Conservation (phyloP, 75 land plant genomes). For the Isoetes taiwanensis region DNA sequence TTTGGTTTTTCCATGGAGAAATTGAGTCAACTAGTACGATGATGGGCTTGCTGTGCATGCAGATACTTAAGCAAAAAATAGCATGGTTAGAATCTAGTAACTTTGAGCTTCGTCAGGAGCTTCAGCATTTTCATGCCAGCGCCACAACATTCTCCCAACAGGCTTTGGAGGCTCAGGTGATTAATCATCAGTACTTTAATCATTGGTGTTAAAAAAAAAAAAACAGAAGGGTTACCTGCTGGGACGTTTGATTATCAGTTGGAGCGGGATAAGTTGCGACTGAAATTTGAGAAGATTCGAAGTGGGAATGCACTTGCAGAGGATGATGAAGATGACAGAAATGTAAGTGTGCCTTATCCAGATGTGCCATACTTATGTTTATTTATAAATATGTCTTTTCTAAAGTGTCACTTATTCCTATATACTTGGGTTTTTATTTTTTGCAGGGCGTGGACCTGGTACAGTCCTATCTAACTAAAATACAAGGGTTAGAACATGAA, state of each 20-base stretch:
- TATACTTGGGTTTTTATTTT: neutral
- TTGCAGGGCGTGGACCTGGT: constrained; percentile 22
- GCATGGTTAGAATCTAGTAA: constrained; percentile 89
- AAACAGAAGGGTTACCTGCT: too few species aligned
- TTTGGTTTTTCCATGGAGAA: neutral
- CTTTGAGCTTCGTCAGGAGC: constrained; percentile 59
- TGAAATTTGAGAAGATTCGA: constrained; percentile 62
- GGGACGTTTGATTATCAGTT: constrained; percentile 31
- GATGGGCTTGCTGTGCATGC: neutral
- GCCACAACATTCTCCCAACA: constrained; percentile 24
- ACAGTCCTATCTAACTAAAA: constrained; percentile 18
- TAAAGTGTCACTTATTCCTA: neutral
- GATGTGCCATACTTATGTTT: constrained; percentile 38
- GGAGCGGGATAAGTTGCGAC: constrained; percentile 55
- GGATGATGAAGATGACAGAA: constrained; percentile 24
- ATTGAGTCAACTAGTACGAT: neutral
- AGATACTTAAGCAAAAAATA: constrained; percentile 85
- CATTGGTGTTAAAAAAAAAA: too few species aligned
- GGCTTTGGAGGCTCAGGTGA: constrained; percentile 51
- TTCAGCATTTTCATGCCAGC: constrained; percentile 48
- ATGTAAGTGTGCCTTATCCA: neutral
- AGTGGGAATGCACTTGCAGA: constrained; percentile 71
- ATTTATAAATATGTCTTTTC: constrained; percentile 1
- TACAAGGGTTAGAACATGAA: constrained; percentile 31
- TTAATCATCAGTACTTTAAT: neutral